phyloP scores from a whole-genome alignment of 2,329 filamentous ascomycete species.

The Colletotrichum euphorbiae region DNA sequence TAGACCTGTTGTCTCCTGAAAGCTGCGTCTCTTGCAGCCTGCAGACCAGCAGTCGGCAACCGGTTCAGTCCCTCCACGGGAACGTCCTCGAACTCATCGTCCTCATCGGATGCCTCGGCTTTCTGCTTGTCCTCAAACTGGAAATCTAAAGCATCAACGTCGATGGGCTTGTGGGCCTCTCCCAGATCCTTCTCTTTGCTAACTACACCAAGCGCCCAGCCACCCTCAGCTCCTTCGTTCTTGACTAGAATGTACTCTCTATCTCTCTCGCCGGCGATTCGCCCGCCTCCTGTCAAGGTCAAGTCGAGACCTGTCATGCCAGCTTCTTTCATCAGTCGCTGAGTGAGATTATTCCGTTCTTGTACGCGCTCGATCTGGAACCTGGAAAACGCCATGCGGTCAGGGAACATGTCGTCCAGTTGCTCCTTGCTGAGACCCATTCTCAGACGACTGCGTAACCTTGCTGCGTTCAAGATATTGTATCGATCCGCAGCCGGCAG shows the following conservation, averaged over 20 bases:
- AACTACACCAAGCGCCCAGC: conserved; percentile 95
- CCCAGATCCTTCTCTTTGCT: conserved; percentile 85
- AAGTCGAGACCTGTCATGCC: conserved; percentile 85
- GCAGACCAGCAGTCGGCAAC: conserved; percentile 61
- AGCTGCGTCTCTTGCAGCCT: conserved; percentile 17
- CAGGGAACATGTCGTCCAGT: conserved; percentile 94
- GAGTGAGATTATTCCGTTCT: conserved; percentile 94
- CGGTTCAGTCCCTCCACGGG: conserved; percentile 91
- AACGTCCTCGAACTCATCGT: conserved; percentile 91
- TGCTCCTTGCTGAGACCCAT: conserved; percentile 99
- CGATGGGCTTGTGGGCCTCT: conserved; percentile 87
- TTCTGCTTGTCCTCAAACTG: conserved; percentile 68
- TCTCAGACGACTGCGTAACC: conserved; percentile 85
- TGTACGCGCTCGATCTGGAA: conserved; percentile 96
- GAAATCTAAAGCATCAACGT: conserved; percentile 78
- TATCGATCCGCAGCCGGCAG: conserved; percentile 91
- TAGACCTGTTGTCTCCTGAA: conserved; percentile 18
- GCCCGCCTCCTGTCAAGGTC: conserved; percentile 68
- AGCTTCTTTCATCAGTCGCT: conserved; percentile 92
- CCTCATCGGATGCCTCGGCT: conserved; percentile 71
- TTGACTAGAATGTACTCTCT: conserved; percentile 96
- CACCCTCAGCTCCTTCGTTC: conserved; percentile 93
- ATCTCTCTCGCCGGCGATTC: conserved; percentile 86
- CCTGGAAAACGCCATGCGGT: conserved; percentile 95
- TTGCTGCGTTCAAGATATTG: conserved; percentile 95